These are phyloP conservation scores for Sporothrix variecibatus DNA, from an alignment of 2,329 filamentous ascomycete genomes.

Conservation along the genomic window DNA sequence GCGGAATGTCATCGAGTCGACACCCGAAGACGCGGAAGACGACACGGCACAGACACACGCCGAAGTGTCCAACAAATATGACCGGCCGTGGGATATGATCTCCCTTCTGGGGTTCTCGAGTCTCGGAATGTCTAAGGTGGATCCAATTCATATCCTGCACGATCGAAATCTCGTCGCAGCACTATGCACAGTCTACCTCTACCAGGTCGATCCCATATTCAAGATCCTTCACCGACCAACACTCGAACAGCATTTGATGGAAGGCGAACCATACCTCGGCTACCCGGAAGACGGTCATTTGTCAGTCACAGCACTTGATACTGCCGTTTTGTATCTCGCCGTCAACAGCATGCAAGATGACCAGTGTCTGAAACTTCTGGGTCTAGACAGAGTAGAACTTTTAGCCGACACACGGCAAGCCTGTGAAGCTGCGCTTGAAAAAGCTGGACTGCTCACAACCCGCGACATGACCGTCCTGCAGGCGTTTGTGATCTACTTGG, in stretches of 20 bases:
- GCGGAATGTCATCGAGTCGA: slow-evolving; percentile 5
- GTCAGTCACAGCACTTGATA: slow-evolving; percentile 13
- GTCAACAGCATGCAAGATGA: slow-evolving; percentile 20
- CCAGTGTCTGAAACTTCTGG: slow-evolving; percentile 21
- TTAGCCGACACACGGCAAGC: slow-evolving; percentile 17
- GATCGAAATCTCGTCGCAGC: not conserved
- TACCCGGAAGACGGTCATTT: slow-evolving; percentile 31
- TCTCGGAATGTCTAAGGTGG: not conserved
- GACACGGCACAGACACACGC: not conserved
- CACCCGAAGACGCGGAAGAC: not conserved
- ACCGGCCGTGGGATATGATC: not conserved
- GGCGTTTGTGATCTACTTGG: slow-evolving; percentile 38
- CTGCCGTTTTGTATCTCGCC: slow-evolving; percentile 7
- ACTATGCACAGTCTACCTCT: slow-evolving; percentile 33
- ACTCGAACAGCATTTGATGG: slow-evolving; percentile 31
- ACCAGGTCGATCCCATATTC: slow-evolving; percentile 34
- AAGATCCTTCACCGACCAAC: slow-evolving; percentile 34
- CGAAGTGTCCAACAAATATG: not conserved
- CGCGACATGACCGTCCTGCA: slow-evolving; percentile 36
- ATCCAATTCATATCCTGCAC: not conserved
- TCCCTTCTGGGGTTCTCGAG: not conserved
- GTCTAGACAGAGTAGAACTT: not conserved
- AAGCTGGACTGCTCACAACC: slow-evolving; percentile 33
- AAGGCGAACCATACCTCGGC: slow-evolving; percentile 32
- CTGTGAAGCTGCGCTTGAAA: slow-evolving; percentile 34